Evolutionary conservation across 140 eudicot genomes (phyloP), one percentile per base, ranked within the genome.

Genomic region (Stevia rebaudiana): DNA sequence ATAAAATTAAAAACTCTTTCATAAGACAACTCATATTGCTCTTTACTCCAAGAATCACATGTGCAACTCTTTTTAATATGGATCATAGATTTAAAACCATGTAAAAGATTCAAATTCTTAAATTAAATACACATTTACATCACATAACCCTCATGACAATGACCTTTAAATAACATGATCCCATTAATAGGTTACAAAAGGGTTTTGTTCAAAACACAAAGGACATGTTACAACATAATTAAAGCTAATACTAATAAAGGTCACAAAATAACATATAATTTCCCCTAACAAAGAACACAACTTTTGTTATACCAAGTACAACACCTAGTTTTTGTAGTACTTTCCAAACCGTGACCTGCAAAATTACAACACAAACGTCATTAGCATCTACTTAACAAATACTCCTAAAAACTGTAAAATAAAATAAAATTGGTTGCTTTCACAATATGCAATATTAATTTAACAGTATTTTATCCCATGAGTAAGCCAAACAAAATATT

Each of bases 261-360:
- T 43, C 31, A 11, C 24, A 35, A 35, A 63, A 55, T 16, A 66
- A 57, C 54, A 65, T 46, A 62, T n/a, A 62, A 40, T 16, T 19
- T 1, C 64, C 48, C 48, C 41, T 6, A 6, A 6, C 8, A 5
- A 31, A 40, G 23, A 51, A 17, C 10, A 57, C 31, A 31, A 64
- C n/a, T 21, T n/a, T 35, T 65, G 49, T 46, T 11, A 56, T 41
- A n/a, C 74, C 36, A 2, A 17, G n/a, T 17, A 17, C 40, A 9
- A 48, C 65, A n/a, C 22, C 68, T 33, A n/a, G 48, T 68, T 61
- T 39, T 61, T 68, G 19, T 60, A 61, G 37, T 35, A 17, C 24
- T 68, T 68, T 42, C 21, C 31, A 16, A 67, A 25, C 35, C 75
- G 33, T 2, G 62, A 60, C 75, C 75, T 75, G 57, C 70, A 75